Base-by-base conservation (phyloP, 768 basidiomycete species). In the Termitomyces sp. region DNA sequence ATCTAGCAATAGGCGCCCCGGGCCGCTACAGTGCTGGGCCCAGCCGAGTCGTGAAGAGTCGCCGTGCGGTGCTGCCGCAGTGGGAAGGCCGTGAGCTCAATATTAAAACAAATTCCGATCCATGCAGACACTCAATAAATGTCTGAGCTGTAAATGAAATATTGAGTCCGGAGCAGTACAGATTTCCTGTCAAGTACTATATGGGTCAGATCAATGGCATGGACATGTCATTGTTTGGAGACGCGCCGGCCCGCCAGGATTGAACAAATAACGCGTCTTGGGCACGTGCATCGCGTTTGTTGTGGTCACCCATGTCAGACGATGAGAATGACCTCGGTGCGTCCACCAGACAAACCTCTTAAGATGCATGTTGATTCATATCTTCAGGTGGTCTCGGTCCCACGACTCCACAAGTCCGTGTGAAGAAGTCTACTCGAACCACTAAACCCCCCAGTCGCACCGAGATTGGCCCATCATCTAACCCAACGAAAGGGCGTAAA, bases 261-360 rank as follows among this genome's bases (percentile, higher is more conserved):
- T n/a, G n/a, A 27, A 40, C 27, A 57, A 55, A 55, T 34, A 60
- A 60, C 56, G 56, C 62, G 62, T 52, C 39, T 36, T 44, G 13
- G 12, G 45, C 65, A 64, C 62, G 62, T 64, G 62, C 54, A 47
- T 24, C 62, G 65, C 62, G 62, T 63, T 65, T 53, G 60, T 62
- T 64, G 45, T 49, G 46, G 56, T 44, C 4, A 26, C n/a, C 45
- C 42, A 65, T 65, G 65, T 63, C 60, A 18, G 64, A 64, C 58
- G 60, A 65, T 48, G 56, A 56, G 42, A 53, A 60, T 34, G 65
- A 65, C 22, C 52, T 65, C 37, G 65, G 65, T 65, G 55, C 47
- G 60, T 55, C 32, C 39, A 24, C 16, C n/a, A 57, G 32, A 14
- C 42, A 13, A 22, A 20, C 22, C 7, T 56, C 27, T 16, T 6